Base-by-base conservation (phyloP, 2,329 filamentous ascomycete species). In the Fusarium tupiense region DNA sequence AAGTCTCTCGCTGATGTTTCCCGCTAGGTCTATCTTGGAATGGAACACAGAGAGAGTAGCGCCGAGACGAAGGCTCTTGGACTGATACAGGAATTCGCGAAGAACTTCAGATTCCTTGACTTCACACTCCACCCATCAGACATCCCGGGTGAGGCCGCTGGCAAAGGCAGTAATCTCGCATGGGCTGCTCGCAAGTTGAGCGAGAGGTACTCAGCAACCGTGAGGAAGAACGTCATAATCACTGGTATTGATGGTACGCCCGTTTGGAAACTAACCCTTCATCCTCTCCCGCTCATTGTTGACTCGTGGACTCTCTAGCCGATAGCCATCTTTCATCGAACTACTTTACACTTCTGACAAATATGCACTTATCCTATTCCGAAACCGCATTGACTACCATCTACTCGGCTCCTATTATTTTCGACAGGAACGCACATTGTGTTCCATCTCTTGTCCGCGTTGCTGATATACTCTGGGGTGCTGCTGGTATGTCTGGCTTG, bases 151-250 rank as follows among this genome's bases (percentile, higher is more conserved):
- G 92, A 94, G 79, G 89, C 91, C 57, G 90, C 91, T 61, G 92
- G 92, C 66, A 94, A 94, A 79, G 92, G 92, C 72, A 94, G 92
- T 84, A 94, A 94, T 80, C 87, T 92, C 69, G 89, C 89, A 59
- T 94, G 91, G 90, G 91, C 91, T 24, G 92, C 91, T 16, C 88
- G 88, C 72, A 90, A 91, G 80, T 85, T 92, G 59, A 91, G 90
- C 79, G 87, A 88, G 76, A 90, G 87, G 76, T 92, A 93, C 76
- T 80, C 86, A 10, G 83, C 88, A 64, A 80, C 79, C 13, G 76
- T 83, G 73, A 85, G 90, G 68, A 89, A 88, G 74, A 88, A 93
- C 78, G 89, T 93, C 9, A 87, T 94, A 54, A 85, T 94, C 64
- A 94, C 92, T 2, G 90, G 91, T 58, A 92, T 94, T 79, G 92